These are phyloP conservation scores for Lepidium africanum DNA, from an alignment of 345 rosid species.

Conservation along the genomic window DNA sequence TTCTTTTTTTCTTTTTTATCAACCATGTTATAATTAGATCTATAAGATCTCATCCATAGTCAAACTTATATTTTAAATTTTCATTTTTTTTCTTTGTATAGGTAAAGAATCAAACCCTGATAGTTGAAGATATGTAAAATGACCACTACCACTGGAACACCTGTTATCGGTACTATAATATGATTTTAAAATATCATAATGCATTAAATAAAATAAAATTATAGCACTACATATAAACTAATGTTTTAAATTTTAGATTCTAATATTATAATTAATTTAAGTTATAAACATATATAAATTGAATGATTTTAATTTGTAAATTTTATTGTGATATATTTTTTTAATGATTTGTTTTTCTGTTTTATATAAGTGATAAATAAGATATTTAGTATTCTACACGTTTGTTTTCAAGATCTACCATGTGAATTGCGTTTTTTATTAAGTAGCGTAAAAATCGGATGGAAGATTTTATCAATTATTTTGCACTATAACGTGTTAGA, in stretches of 20 bases:
- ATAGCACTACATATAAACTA: not conserved
- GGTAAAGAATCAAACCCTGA: too few relatives aligned
- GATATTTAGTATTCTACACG: constrained; percentile 14
- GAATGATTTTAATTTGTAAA: not conserved
- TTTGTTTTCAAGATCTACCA: constrained; percentile 18
- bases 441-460: constrained; percentile 20
- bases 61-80: too few relatives aligned
- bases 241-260: not conserved
- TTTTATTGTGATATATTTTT: not conserved
- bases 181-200: not conserved
- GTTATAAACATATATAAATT: not conserved
- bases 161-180: too few relatives aligned
- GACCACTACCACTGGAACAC: too few relatives aligned
- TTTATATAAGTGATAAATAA: not conserved
- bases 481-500: not conserved
- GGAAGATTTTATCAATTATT: not conserved
- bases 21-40: too few relatives aligned
- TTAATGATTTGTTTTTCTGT: not conserved
- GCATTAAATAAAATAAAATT: not conserved
- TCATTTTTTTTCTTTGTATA: too few relatives aligned
- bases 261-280: not conserved
- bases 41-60: too few relatives aligned
- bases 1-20: too few relatives aligned
- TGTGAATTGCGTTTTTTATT: constrained; percentile 17
- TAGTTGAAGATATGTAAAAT: too few relatives aligned